Evolutionary conservation across 2,329 filamentous ascomycete genomes (phyloP), one percentile per base, ranked within the genome.

Genomic region (Ceratocystis lukuohia): DNA sequence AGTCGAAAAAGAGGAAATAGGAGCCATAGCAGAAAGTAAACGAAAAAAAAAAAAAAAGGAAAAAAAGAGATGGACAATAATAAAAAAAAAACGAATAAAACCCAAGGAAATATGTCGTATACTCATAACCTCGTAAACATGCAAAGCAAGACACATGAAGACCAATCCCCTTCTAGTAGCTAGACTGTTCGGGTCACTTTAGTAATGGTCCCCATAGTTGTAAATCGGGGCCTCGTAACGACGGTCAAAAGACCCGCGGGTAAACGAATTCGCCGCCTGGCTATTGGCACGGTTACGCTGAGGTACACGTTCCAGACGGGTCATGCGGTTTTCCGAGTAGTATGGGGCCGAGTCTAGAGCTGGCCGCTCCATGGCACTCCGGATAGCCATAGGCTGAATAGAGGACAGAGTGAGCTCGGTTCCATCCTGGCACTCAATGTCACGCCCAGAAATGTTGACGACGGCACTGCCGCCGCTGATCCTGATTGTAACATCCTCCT

Each of bases 401-500:
- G 74, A 71, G 61, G 77, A 77, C 69, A 85, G 80, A 69, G 80
- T 84, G 70, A 87, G 82, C 70, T 85, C 83, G 25, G 83, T 82
- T 46, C 83, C 83, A 62, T 84, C 80, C 48, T 73, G 76, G 71
- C 82, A 84, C 70, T 82, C 79, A 70, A 87, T 84, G 72, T 84
- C 81, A 8, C 83, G 77, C 33, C 80, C 80, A 46, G 80, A 80
- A 30, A 85, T 77, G 69, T 80, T 80, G 66, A 87, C 79, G 25
- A 80, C 76, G n/a, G 82, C 80, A 41, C 77, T 77, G 12, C 82
- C 82, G 12, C 82, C 82, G 28, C 78, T 80, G 61, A 87, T 77
- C 69, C 82, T 82, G 72, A 87, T 85, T 17, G 82, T 86, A 66
- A 85, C 77, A 68, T 85, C 82, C 46, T 86, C 82, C 65, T 82